Base-by-base conservation (phyloP, 345 rosid genomes). In the Cardamine resedifolia region DNA sequence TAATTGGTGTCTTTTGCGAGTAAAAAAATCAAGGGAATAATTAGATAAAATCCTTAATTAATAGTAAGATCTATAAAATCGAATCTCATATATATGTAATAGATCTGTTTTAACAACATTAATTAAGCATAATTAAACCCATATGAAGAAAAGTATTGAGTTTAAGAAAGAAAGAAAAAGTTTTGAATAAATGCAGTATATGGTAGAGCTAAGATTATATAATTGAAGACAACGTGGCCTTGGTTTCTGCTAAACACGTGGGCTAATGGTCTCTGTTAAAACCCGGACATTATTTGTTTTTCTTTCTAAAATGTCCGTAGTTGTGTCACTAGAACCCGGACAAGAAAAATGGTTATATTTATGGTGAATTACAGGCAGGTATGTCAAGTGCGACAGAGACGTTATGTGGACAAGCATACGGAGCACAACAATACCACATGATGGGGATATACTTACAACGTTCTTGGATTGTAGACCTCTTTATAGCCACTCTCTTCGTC, bases 361-460 rank as follows among this genome's bases (percentile, higher is more conserved):
- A 23, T n/a, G 23, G 49, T 19, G 27, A 19, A 38, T 73, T 14
- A 48, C 38, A 86, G 90, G 74, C 81, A 52, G 90, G 88, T 41
- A 86, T 86, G 87, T 80, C 85, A 20, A 84, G 86, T 59, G 87
- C 87, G 21, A 83, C 87, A 2, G 87, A 85, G 68, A 86, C 89
- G 1, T 34, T 85, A 31, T 85, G 89, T 53, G 89, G 89, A 38
- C 89, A 85, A 80, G 85, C 89, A 33, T 85, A 67, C 50, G 89
- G 89, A 56, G 89, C 89, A 9, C 65, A 78, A 75, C 87, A 85
- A 64, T 78, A 85, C 67, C 84, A 82, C 77, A 83, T 85, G 89
- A 66, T 85, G 80, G 89, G 89, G 0, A 77, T 85, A 45, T 85
- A 84, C 70, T 45, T 86, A 55, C 87, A 86, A 68, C 72, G 87